phyloP scores from a whole-genome alignment of 176 grass and related monocot genomes.

The Zizania latifolia region DNA sequence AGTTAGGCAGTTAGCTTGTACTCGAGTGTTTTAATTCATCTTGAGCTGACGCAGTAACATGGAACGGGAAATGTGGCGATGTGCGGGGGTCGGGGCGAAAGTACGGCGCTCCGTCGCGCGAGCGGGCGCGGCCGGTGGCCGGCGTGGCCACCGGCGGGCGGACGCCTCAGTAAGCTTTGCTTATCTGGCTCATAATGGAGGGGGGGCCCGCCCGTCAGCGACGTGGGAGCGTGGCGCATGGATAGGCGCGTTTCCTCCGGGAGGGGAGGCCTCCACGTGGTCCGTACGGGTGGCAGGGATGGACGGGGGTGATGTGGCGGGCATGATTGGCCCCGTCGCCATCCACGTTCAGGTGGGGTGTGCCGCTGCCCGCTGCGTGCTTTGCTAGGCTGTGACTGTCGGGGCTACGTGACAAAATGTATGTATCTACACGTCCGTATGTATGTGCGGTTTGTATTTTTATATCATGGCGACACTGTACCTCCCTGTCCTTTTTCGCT shows the following conservation, averaged over 20 bases:
- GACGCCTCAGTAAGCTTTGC: background rate
- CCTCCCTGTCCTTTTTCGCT: background rate
- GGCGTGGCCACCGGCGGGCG: background rate
- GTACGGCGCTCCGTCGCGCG: background rate
- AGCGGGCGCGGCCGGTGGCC: background rate
- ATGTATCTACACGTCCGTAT: conserved; percentile 3
- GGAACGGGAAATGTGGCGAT: conserved; percentile 38
- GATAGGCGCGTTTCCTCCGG: background rate
- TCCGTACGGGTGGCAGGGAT: conserved; percentile 29
- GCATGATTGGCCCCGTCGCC: conserved; percentile 35
- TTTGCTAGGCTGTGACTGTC: background rate
- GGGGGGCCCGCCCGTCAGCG: background rate
- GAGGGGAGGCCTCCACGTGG: conserved; percentile 21
- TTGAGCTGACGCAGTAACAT: conserved; percentile 19
- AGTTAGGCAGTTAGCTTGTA: background rate
- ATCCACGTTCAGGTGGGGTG: conserved; percentile 13
- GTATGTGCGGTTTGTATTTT: background rate
- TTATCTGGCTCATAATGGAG: conserved; percentile 6
- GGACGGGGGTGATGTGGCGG: conserved; percentile 25
- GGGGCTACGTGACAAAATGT: conserved; percentile 30
- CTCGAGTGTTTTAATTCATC: conserved; percentile 2
- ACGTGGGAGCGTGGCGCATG: background rate
- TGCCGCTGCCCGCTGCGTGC: background rate
- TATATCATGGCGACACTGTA: background rate
- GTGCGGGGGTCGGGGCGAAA: background rate